Evolutionary conservation across 2,329 filamentous ascomycete genomes (phyloP), one percentile per base, ranked within the genome.

Genomic region (Beauveria brongniartii): DNA sequence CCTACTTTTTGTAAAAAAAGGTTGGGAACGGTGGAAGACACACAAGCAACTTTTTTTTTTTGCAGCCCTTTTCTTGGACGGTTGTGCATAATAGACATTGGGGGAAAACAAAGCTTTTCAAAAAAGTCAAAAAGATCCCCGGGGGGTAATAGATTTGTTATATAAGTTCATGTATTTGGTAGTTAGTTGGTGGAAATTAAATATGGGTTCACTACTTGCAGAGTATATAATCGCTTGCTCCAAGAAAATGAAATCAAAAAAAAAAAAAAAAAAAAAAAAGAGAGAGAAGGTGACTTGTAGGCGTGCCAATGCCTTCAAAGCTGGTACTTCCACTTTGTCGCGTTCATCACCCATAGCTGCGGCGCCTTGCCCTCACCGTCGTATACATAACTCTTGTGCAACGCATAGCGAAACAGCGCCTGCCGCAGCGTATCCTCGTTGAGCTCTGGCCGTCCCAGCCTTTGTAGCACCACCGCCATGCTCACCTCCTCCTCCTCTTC

Each of bases 1-100:
- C 69, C 56, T 76, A 72, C 65, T 67, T 80, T 59, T 61, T 80
- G 61, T 81, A 74, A 74, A 53, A 3, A n/a, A n/a, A n/a, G n/a
- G n/a, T 9, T 3, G 28, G 28, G 8, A 8, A 4, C 64, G 61
- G 67, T 54, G 14, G 40, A 41, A 4, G n/a, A 41, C 5, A 18
- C 14, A 41, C 12, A 14, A 41, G 18, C 5, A 14, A 41, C 40
- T 41, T 7, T 28, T 41, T 7, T n/a, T n/a, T n/a, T n/a, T n/a
- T 26, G 28, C 28, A 30, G 28, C 28, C 28, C 8, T 30, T n/a
- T n/a, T n/a, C 16, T 26, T 41, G 7, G 16, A 22, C n/a, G 5
- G 10, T 24, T 53, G 16, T 26, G 34, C 51, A 53, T 53, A 41
- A 26, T 53, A 41, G 50, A 40, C 5, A 41, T 4, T 5, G 28